phyloP scores from a whole-genome alignment of 2,329 filamentous ascomycete species.

The Rachicladosporium sp. region DNA sequence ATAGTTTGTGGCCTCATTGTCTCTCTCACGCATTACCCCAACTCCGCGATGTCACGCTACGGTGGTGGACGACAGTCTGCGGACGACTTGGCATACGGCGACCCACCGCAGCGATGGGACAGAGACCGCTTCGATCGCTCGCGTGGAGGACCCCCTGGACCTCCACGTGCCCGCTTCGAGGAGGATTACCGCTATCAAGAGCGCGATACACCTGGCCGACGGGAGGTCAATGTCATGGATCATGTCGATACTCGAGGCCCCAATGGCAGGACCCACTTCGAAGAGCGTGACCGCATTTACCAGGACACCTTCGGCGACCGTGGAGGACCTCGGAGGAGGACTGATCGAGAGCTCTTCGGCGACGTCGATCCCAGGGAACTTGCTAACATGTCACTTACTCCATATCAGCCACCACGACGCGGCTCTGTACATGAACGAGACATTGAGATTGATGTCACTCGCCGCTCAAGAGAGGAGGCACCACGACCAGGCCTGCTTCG shows the following conservation, averaged over 20 bases:
- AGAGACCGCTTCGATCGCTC: constrained; percentile 36
- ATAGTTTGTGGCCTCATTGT: no score
- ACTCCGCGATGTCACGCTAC: constrained; percentile 15
- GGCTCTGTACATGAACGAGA: constrained; percentile 15
- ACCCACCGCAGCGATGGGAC: constrained; percentile 38
- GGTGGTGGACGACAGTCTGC: constrained; percentile 19
- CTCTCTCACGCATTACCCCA: background rate
- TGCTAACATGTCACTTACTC: constrained; percentile 41
- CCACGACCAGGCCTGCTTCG: constrained; percentile 58
- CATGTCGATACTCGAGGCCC: no score
- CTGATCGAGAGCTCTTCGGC: constrained; percentile 33
- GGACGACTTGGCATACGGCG: constrained; percentile 31
- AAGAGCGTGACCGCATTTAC: constrained; percentile 35
- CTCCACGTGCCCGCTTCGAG: constrained; percentile 24
- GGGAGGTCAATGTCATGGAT: no score
- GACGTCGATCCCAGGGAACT: constrained; percentile 35
- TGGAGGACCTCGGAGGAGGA: constrained; percentile 18
- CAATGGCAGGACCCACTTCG: no score
- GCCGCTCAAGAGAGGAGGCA: constrained; percentile 20
- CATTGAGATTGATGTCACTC: no score
- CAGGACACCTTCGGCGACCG: constrained; percentile 27
- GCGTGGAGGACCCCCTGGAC: constrained; percentile 3
- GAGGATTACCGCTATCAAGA: constrained; percentile 32
- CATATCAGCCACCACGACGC: constrained; percentile 33
- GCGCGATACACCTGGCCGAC: constrained; percentile 12